Conservation (phyloP, 2,329 filamentous ascomycete genomes). For the Talaromyces sp. region DNA sequence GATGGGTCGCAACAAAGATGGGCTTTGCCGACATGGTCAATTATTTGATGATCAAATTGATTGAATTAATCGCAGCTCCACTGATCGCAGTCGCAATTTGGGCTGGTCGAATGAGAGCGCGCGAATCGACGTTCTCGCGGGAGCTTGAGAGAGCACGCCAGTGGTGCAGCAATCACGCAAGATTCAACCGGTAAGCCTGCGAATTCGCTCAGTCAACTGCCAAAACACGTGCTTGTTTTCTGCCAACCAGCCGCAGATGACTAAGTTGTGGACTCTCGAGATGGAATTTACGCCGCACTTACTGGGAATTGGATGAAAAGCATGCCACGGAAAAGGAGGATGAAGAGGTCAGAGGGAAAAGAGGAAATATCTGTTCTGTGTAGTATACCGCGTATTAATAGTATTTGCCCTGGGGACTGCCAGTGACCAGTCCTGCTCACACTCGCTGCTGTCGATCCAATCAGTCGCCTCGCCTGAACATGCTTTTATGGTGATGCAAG, state of each 20-base stretch:
- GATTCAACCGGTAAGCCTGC: slow-evolving; percentile 14
- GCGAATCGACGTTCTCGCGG: neutral
- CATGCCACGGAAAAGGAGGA: slow-evolving; percentile 1
- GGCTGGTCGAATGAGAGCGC: slow-evolving; percentile 8
- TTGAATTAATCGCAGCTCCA: neutral
- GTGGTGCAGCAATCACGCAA: slow-evolving; percentile 17
- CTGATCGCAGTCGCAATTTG: neutral
- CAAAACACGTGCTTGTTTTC: neutral
- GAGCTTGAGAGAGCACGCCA: slow-evolving; percentile 12
- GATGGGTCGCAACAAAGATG: slow-evolving; percentile 92
- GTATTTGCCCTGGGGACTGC: neutral
- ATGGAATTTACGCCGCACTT: neutral
- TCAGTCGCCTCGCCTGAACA: neutral
- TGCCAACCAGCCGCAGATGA: neutral
- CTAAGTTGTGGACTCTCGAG: neutral
- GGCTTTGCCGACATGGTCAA: slow-evolving; percentile 45
- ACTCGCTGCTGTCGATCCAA: neutral
- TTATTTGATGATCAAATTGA: neutral
- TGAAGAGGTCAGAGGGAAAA: neutral
- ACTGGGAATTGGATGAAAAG: neutral
- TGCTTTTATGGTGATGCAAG: slow-evolving; percentile 4
- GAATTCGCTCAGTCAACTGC: neutral
- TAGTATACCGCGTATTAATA: slow-evolving; percentile 12
- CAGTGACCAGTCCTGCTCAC: neutral
- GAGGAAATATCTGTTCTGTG: neutral